Evolutionary conservation across 2,329 filamentous ascomycete species (phyloP).

Genomic region (Penicillium sp.): DNA sequence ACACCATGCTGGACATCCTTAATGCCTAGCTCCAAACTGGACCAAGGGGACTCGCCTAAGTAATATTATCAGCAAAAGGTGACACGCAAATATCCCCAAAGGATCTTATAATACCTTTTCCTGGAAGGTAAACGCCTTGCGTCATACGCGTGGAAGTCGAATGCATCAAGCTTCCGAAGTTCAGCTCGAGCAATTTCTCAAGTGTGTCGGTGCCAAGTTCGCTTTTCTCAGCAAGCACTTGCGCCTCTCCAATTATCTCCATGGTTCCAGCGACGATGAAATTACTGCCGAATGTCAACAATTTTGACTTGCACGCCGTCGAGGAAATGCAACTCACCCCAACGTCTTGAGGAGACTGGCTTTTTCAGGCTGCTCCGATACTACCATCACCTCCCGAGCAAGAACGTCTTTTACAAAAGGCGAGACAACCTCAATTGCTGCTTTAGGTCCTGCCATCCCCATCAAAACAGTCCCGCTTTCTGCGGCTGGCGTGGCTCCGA

Average conservation of each 20-base stretch:
- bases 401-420: slow-evolving; percentile 11
- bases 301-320: too few relatives aligned
- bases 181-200: slow-evolving; percentile 28
- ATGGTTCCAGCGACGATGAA: slow-evolving; percentile 21
- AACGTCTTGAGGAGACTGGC: slow-evolving; percentile 12
- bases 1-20: slow-evolving; percentile 53
- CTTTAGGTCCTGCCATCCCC: slow-evolving; percentile 3
- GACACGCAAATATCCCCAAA: background rate
- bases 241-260: slow-evolving; percentile 31
- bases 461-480: slow-evolving; percentile 10
- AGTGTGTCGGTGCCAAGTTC: slow-evolving; percentile 24
- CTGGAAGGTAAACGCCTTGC: slow-evolving; percentile 27
- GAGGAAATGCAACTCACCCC: slow-evolving; percentile 4
- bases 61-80: background rate
- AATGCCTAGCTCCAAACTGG: slow-evolving; percentile 49
- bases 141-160: slow-evolving; percentile 31
- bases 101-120: slow-evolving; percentile 17
- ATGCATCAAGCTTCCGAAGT: slow-evolving; percentile 29
- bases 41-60: slow-evolving; percentile 38
- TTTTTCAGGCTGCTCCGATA: slow-evolving; percentile 13
- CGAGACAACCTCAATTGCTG: background rate
- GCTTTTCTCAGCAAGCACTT: slow-evolving; percentile 33
- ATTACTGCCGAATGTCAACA: slow-evolving; percentile 9
- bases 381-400: slow-evolving; percentile 12
- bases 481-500: slow-evolving; percentile 12